Evolutionary conservation across 805 yeast species (phyloP).

Genomic region (Candida sithepensis): DNA sequence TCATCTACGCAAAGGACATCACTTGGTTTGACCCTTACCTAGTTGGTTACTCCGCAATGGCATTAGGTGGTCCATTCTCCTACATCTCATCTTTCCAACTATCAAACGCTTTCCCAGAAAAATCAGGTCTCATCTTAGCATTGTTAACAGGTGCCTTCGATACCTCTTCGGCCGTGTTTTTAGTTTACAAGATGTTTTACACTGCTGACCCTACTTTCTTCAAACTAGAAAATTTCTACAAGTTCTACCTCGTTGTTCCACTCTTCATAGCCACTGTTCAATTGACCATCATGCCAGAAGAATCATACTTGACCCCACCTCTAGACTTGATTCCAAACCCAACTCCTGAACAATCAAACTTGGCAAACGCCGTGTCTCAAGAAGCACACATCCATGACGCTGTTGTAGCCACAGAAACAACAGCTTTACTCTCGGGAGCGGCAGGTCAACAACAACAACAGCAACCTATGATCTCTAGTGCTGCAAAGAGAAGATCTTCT

Average conservation of each 20-base stretch:
- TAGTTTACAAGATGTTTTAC: conserved; percentile 43
- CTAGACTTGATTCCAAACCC: conserved; percentile 32
- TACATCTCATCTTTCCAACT: conserved; percentile 55
- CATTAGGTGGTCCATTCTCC: conserved; percentile 57
- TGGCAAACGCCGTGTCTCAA: conserved; percentile 27
- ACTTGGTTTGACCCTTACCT: conserved; percentile 46
- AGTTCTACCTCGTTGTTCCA: conserved; percentile 46
- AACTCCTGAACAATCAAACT: conserved; percentile 22
- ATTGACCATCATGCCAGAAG: conserved; percentile 44
- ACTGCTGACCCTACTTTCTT: conserved; percentile 31
- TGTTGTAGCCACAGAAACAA: conserved; percentile 12
- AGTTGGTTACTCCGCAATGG: conserved; percentile 48
- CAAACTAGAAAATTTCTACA: conserved; percentile 41
- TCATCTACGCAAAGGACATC: conserved; percentile 37
- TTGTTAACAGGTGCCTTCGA: conserved; percentile 57
- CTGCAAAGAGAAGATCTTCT: conserved; percentile 43
- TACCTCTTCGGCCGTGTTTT: conserved; percentile 53
- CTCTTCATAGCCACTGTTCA: conserved; percentile 45
- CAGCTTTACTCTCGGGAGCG: conserved; percentile 13
- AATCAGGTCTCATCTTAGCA: conserved; percentile 50
- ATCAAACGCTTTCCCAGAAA: conserved; percentile 52
- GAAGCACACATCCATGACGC: conserved; percentile 24
- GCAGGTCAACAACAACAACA: conserved; percentile 9
- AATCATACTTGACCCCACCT: conserved; percentile 45
- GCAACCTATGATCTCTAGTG: too few relatives aligned